phyloP scores from a whole-genome alignment of 169 alveolate species.

The Plasmodium blacklocki region DNA sequence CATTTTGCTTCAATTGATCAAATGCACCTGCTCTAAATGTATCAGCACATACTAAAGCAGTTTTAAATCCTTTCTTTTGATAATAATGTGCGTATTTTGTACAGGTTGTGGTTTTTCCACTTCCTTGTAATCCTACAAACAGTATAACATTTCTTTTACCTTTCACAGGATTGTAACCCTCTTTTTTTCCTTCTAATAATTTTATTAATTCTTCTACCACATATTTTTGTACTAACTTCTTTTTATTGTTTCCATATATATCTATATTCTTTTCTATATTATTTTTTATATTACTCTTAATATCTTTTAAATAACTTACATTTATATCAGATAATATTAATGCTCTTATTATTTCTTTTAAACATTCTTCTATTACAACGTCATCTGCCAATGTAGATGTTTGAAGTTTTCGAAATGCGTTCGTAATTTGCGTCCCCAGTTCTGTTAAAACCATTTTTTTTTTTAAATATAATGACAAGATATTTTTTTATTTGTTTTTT shows the following conservation, averaged over 20 bases:
- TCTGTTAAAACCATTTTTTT: constrained; percentile 98
- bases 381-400: constrained; percentile 94
- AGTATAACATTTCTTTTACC: constrained; percentile 96
- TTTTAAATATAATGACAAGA: background rate
- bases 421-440: constrained; percentile 94
- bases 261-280: constrained; percentile 88
- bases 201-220: constrained; percentile 91
- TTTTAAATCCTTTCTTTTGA: constrained; percentile 96
- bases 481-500: background rate
- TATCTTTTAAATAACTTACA: constrained; percentile 91
- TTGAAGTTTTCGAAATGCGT: constrained; percentile 95
- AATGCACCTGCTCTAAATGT: constrained; percentile 99
- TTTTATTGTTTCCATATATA: constrained; percentile 86
- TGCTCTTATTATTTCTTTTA: constrained; percentile 95
- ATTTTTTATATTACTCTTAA: constrained; percentile 91
- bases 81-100: constrained; percentile 98
- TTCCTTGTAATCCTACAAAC: constrained; percentile 99
- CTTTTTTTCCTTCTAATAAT: constrained; percentile 94
- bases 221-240: constrained; percentile 84
- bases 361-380: constrained; percentile 91
- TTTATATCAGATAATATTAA: constrained; percentile 95
- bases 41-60: constrained; percentile 99
- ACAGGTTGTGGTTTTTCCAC: constrained; percentile 99
- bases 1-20: constrained; percentile 99
- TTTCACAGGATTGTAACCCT: constrained; percentile 93